Conservation (phyloP, 2,329 filamentous ascomycete genomes). For the Paraconiothyrium brasiliense region DNA sequence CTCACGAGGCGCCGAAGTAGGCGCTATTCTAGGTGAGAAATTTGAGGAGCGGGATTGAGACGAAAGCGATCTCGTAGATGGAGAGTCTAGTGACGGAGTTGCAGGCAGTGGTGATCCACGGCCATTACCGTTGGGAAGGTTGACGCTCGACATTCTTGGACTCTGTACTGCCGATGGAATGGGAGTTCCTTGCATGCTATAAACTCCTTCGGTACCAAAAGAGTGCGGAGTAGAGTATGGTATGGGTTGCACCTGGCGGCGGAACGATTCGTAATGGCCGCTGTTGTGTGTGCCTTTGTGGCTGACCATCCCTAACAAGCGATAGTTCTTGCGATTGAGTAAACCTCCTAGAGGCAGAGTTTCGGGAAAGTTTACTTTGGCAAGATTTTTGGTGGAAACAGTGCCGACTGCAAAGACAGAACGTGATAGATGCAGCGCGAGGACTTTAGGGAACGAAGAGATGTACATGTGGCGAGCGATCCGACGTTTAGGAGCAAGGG, state of each 20-base stretch:
- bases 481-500: constrained; percentile 78
- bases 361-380: constrained; percentile 93
- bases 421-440: constrained; percentile 90
- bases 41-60: constrained; percentile 42
- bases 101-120: constrained; percentile 37
- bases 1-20: constrained; percentile 34
- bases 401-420: constrained; percentile 86
- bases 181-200: constrained; percentile 67
- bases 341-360: constrained; percentile 83
- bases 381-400: constrained; percentile 88
- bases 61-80: constrained; percentile 44
- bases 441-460: constrained; percentile 84
- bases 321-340: constrained; percentile 80
- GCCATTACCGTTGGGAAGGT: constrained; percentile 39
- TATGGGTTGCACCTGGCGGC: constrained; percentile 80
- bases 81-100: constrained; percentile 38
- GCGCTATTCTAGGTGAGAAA: constrained; percentile 27
- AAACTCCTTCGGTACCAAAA: constrained; percentile 78
- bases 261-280: constrained; percentile 96
- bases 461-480: constrained; percentile 91
- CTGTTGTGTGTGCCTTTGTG: constrained; percentile 97
- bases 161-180: constrained; percentile 59
- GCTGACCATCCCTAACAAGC: constrained; percentile 84
- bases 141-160: constrained; percentile 52
- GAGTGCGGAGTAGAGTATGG: constrained; percentile 85